Evolutionary conservation across 2,329 filamentous ascomycete species (phyloP), one percentile per base, ranked within the genome.

Genomic region (Mycosphaerella sp.): DNA sequence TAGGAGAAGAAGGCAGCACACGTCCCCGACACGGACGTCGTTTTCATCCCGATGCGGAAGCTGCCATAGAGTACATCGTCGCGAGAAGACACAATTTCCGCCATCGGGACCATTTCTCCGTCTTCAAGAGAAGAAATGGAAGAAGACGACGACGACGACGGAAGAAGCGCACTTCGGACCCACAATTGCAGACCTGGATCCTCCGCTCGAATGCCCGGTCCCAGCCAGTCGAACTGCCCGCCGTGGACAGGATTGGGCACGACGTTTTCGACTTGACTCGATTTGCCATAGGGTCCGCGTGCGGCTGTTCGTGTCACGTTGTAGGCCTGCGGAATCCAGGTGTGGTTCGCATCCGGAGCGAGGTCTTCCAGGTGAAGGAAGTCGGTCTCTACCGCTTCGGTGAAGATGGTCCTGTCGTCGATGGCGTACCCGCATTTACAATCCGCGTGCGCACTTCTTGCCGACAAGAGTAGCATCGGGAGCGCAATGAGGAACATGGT

Each of bases 1-100:
- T 88, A 90, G 85, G 86, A 92, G 70, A 90, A 91, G 72, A 91
- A 90, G 6, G 86, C 86, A 31, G 80, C 83, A 67, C 87, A 91
- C 1, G 87, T 91, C 26, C 86, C 86, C 1, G 75, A 71, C 6
- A 79, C 72, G 39, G 71, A 70, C 0, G 83, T 81, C 53, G 85
- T 69, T 69, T 82, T 85, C 74, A 89, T 84, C 36, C 79, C 79
- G 2, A 82, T 80, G 14, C 86, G 75, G 62, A 85, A 91, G 23
- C 80, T 85, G 2, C 87, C 87, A 65, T 82, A 86, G n/a, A 80
- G 72, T 62, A 88, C 74, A 64, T 91, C 84, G 8, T 74, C 67
- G 17, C 83, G 75, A 6, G 72, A 67, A 2, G 81, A 80, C 47
- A 83, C 81, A 34, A 90, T 67, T 69, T 91, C 85, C 1, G 84